These are phyloP conservation scores for Stephania yunnanensis DNA, from an alignment of 164 flowering plant species.

Conservation along the genomic window DNA sequence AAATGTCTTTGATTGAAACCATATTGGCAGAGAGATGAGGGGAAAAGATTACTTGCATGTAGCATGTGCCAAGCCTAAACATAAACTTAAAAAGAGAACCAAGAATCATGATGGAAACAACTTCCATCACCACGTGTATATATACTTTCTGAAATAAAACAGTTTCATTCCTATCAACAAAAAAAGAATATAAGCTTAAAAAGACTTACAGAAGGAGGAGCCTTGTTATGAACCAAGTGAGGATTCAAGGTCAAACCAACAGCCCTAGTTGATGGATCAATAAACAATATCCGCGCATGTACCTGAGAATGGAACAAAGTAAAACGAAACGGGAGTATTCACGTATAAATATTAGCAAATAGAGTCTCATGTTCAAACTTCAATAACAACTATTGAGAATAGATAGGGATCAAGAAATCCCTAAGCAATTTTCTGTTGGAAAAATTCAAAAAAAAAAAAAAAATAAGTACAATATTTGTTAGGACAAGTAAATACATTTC, in stretches of 20 bases:
- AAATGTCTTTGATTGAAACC: not conserved
- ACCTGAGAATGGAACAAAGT: conserved; percentile 38
- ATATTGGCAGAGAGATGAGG: not conserved
- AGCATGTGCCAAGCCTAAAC: too few relatives aligned
- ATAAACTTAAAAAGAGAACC: too few relatives aligned
- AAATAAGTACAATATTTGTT: not conserved
- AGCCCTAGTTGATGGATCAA: conserved; percentile 93
- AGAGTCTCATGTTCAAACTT: too few relatives aligned
- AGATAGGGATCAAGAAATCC: too few relatives aligned
- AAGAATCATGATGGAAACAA: too few relatives aligned
- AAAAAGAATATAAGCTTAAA: not conserved
- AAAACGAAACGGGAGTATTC: too few relatives aligned
- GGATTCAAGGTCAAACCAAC: conserved; percentile 90
- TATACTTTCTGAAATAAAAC: too few relatives aligned
- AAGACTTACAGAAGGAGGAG: conserved; percentile 75
- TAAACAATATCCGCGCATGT: conserved; percentile 82
- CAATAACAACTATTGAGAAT: too few relatives aligned
- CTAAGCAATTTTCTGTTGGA: not conserved
- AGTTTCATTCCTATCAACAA: too few relatives aligned
- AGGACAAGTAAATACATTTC: not conserved
- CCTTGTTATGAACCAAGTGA: conserved; percentile 63
- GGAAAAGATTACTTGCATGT: not conserved
- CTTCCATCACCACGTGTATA: too few relatives aligned
- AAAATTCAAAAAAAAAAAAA: not conserved
- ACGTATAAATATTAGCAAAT: too few relatives aligned